Base-by-base conservation (phyloP, 2,329 filamentous ascomycete species). In the Clonostachys chloroleuca region DNA sequence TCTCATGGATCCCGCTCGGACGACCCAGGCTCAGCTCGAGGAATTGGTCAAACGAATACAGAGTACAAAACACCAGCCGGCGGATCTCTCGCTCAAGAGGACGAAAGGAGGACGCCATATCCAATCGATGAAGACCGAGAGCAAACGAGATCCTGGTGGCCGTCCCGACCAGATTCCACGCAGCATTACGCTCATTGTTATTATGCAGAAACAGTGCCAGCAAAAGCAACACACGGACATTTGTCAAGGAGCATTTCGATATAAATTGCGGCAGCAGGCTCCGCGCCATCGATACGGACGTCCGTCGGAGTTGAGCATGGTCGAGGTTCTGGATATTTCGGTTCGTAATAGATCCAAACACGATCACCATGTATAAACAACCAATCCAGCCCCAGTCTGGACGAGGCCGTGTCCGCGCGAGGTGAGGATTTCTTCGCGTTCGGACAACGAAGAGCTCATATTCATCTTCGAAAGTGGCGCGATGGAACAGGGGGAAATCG, bases 161-260 rank as follows among this genome's bases (percentile, higher is more conserved):
- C 3, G 63, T 60, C 3, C 63, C 63, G 1, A 59, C 56, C 0
- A 64, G 54, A 16, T 66, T 66, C 63, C 63, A 66, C 0, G 64
- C 62, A 2, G 64, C 65, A 33, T 68, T 68, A 7, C 66, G 53
- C 43, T 68, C 66, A 46, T 67, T 66, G 35, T 65, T 64, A 35
- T 68, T 68, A 41, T 68, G 65, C 2, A 68, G 48, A 42, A 66
- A 68, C 2, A 68, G 45, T 1, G 63, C 54, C 5, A 65, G 49
- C 4, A 65, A 54, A 6, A 65, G 40, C n/a, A 65, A 51, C 2
- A 60, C 62, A 40, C 60, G 55, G 34, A 64, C 56, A 47, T 63
- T 64, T 39, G 60, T 57, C 34, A 63, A 51, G 2, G 59, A 59
- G 51, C 60, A 61, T 33, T 59, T 64, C 16, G 57, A 59, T n/a